These are phyloP conservation scores for Quercus rubra DNA, from an alignment of 306 rosid species.

Conservation along the genomic window DNA sequence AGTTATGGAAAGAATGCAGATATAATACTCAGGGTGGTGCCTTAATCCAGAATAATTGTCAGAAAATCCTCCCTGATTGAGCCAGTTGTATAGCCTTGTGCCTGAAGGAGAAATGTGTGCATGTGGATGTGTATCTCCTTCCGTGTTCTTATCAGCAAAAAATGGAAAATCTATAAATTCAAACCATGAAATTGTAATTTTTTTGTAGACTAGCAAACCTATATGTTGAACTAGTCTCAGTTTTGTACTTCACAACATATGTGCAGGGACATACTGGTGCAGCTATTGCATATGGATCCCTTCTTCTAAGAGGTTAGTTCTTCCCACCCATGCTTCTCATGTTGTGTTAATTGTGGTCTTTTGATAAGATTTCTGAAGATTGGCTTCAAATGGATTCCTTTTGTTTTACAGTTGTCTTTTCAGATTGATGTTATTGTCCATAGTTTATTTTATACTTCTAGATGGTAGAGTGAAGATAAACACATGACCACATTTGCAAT, in stretches of 20 bases:
- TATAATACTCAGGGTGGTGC: neutral
- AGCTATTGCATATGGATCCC: slow-evolving; percentile 91
- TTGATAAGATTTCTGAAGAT: neutral
- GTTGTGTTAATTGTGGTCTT: neutral
- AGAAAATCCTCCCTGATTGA: neutral
- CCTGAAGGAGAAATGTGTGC: neutral
- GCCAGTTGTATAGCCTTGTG: neutral
- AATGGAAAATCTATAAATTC: neutral
- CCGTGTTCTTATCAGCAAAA: neutral
- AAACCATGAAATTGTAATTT: neutral
- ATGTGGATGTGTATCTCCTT: neutral
- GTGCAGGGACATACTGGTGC: slow-evolving; percentile 91
- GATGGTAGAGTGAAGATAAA: neutral
- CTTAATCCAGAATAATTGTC: neutral
- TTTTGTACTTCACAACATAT: slow-evolving; percentile 3
- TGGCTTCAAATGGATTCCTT: neutral
- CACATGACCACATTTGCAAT: neutral
- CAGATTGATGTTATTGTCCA: neutral
- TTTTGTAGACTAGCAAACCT: neutral
- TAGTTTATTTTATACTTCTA: neutral
- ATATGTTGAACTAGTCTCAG: neutral
- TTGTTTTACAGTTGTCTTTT: neutral
- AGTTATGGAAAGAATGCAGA: neutral
- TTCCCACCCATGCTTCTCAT: slow-evolving; percentile 1
- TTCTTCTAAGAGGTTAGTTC: slow-evolving; percentile 77